Percentiles rank a stretch among this genome's conserved stretches.
These are phyloP conservation scores for Austroboletus eburneus DNA, from an alignment of 768 basidiomycete genomes.

Conservation along the genomic window DNA sequence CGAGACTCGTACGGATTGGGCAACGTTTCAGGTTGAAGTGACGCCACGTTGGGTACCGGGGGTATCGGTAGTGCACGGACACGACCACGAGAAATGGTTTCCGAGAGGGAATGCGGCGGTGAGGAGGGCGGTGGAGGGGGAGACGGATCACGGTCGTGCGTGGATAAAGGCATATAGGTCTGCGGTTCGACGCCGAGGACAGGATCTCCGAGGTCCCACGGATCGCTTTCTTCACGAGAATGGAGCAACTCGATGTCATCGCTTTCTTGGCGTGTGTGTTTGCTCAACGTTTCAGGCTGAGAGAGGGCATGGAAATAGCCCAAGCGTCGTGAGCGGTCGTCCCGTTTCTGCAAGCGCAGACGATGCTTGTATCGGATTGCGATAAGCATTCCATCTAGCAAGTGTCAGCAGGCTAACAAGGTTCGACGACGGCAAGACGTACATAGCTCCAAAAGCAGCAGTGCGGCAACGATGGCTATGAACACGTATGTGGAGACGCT, in stretches of 20 bases:
- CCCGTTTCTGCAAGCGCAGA: constrained; percentile 47
- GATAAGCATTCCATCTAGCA: constrained; percentile 49
- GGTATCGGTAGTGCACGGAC: constrained; percentile 31
- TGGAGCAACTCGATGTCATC: constrained; percentile 29
- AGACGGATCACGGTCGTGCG: constrained; percentile 14
- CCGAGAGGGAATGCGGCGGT: constrained; percentile 4
- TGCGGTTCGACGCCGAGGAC: constrained; percentile 22
- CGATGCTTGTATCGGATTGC: constrained; percentile 52
- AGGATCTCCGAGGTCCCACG: constrained; percentile 9
- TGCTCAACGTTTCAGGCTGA: constrained; percentile 6
- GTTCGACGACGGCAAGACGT: constrained; percentile 23
- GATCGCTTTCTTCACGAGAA: constrained; percentile 10
- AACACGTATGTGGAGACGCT: constrained; percentile 43
- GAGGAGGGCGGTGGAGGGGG: constrained; percentile 2
- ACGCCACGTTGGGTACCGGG: constrained; percentile 6
- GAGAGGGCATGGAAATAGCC: constrained; percentile 31
- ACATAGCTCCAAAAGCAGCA: constrained; percentile 58
- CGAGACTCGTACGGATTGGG: constrained; percentile 4
- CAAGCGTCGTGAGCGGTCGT: constrained; percentile 31
- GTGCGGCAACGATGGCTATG: constrained; percentile 38
- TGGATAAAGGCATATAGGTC: constrained; percentile 16
- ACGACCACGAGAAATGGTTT: constrained; percentile 12
- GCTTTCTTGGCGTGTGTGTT: constrained; percentile 23
- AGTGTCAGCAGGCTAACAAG: not conserved
- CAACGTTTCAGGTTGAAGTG: not conserved